Evolutionary conservation across 345 rosid species (phyloP).

Genomic region (Boechera stricta): DNA sequence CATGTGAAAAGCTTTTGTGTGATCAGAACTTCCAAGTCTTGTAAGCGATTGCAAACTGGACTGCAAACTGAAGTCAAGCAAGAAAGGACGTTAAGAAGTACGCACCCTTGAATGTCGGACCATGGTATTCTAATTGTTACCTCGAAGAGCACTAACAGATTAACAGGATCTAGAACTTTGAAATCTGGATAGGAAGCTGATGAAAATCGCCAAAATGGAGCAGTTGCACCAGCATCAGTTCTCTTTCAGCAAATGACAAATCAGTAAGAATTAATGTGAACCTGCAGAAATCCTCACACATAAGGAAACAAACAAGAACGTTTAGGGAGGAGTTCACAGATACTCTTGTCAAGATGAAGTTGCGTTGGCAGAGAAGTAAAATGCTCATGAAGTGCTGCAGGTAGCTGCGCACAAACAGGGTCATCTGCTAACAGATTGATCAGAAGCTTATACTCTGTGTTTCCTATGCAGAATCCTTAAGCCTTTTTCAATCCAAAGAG

Average conservation of each 20-base stretch:
- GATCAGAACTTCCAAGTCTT: background rate
- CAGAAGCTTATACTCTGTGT: background rate
- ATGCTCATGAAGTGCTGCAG: background rate
- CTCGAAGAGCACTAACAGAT: constrained; percentile 44
- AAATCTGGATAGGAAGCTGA: constrained; percentile 87
- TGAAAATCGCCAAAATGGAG: constrained; percentile 80
- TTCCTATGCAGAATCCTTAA: background rate
- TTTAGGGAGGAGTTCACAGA: constrained; percentile 12
- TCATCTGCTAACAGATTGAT: constrained; percentile 16
- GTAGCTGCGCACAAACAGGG: background rate
- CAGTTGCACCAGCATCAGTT: constrained; percentile 61
- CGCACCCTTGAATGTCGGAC: constrained; percentile 52
- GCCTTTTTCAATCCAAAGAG: background rate
- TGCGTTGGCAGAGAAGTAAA: background rate
- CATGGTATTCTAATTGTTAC: constrained; percentile 45
- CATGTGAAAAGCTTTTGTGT: background rate
- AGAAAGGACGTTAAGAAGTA: constrained; percentile 24
- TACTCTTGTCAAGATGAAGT: constrained; percentile 18
- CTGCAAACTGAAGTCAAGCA: constrained; percentile 14
- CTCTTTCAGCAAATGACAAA: constrained; percentile 63
- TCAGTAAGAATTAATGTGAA: constrained; percentile 51
- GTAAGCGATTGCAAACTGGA: background rate
- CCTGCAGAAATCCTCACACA: constrained; percentile 46
- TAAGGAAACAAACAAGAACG: constrained; percentile 15
- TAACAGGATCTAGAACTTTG: constrained; percentile 34